Evolutionary conservation across 495 filamentous ascomycete genomes (phyloP).

Genomic region (Rhypophila decipiens): DNA sequence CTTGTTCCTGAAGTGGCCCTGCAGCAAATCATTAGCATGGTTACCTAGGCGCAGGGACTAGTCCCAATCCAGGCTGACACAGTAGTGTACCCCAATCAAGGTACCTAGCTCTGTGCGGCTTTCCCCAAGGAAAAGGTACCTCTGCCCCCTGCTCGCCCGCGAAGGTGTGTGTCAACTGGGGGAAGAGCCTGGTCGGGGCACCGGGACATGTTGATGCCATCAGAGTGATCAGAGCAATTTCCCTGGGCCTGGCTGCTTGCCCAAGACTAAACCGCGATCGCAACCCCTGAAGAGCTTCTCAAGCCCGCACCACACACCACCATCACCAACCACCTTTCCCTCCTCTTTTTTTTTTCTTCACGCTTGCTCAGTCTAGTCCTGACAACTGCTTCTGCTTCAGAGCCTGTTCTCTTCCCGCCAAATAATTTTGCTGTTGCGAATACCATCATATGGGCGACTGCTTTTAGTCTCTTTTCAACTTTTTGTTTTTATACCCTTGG

Average conservation of each 20-base stretch:
- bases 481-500: no score
- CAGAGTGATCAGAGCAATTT: slow-evolving; percentile 25
- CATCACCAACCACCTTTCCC: slow-evolving; percentile 7
- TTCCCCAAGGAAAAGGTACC: slow-evolving; percentile 10
- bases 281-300: slow-evolving; percentile 19
- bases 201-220: slow-evolving; percentile 9
- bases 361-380: not conserved
- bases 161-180: slow-evolving; percentile 14
- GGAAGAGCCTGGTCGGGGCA: not conserved
- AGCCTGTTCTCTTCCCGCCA: no score
- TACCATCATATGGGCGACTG: no score
- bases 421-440: no score
- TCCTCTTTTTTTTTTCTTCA: slow-evolving; percentile 3
- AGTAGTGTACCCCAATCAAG: not conserved
- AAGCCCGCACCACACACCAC: slow-evolving; percentile 7
- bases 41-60: not conserved
- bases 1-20: slow-evolving; percentile 13
- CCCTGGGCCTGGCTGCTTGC: slow-evolving; percentile 12
- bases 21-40: slow-evolving; percentile 17
- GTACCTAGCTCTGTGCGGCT: slow-evolving; percentile 11
- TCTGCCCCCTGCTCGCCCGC: slow-evolving; percentile 10
- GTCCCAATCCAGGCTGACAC: not conserved
- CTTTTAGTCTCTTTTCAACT: no score
- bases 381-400: no score
- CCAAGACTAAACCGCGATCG: slow-evolving; percentile 13